Evolutionary conservation across 176 grass and related monocot genomes (phyloP), one percentile per base, ranked within the genome.

Genomic region (Oryza coarctata): DNA sequence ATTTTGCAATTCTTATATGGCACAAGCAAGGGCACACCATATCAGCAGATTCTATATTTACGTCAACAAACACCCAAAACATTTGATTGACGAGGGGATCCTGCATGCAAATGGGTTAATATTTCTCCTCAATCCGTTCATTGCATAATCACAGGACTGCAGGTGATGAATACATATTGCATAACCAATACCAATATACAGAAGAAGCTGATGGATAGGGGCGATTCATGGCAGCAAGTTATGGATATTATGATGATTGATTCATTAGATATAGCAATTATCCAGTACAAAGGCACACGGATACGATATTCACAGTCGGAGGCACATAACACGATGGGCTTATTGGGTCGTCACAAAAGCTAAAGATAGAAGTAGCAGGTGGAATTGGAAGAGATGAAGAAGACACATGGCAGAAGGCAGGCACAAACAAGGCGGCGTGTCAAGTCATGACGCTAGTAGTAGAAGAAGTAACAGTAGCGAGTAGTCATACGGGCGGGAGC

Each of bases 401-500:
- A 55, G 50, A 22, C 50, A 55, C 45, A 49, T 49, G 20, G 50
- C 50, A n/a, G n/a, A n/a, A n/a, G n/a, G n/a, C n/a, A 52, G 40
- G 10, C 40, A 43, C 40, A 43, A 43, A 43, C 40, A 43, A 36
- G 43, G 43, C 13, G 43, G 12, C 12, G 43, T 15, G 17, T 52
- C 43, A 55, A 52, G 49, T 52, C 49, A 52, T 52, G 49, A 1
- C 13, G 49, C 17, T 52, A 52, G 17, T 22, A 22, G 14, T 26
- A 6, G n/a, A n/a, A n/a, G n/a, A n/a, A 40, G 15, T 22, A 33
- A 15, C 5, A 12, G 49, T 22, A 62, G 23, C 17, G 5, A 17
- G 25, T 91, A 17, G 25, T 91, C 85, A 84, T 49, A 87, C 89
- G 77, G 85, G 85, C 18, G 89, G 89, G 9, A 76, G 63, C 13